Conservation (phyloP, 106 monocot genomes). For the Alisma plantagoaquatica region DNA sequence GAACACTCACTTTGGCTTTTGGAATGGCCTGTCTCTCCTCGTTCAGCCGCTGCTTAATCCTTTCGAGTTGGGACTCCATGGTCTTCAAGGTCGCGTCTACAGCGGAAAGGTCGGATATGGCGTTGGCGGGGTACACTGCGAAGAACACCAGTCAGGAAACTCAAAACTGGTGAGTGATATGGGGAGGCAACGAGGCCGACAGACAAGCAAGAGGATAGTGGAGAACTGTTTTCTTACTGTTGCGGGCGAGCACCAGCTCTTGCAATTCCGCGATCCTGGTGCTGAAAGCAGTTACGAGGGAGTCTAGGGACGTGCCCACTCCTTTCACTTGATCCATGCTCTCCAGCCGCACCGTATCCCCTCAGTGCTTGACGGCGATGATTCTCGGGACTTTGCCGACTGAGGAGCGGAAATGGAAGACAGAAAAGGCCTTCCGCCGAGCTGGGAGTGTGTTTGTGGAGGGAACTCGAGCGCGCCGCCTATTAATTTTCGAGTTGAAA, state of each 20-base stretch:
- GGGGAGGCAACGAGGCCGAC: not conserved
- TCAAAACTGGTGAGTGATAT: not conserved
- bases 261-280: slow-evolving; percentile 62
- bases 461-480: too few relatives aligned
- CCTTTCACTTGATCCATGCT: slow-evolving; percentile 28
- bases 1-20: slow-evolving; percentile 56
- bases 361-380: too few relatives aligned
- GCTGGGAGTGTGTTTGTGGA: too few relatives aligned
- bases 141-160: not conserved
- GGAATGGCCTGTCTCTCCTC: slow-evolving; percentile 72
- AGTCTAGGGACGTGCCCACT: slow-evolving; percentile 59
- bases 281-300: slow-evolving; percentile 62
- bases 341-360: too few relatives aligned
- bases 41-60: slow-evolving; percentile 54
- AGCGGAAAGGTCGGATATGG: slow-evolving; percentile 51
- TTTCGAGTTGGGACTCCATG: slow-evolving; percentile 75
- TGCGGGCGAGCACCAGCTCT: slow-evolving; percentile 81
- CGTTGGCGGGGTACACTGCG: slow-evolving; percentile 63
- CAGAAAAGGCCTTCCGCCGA: too few relatives aligned
- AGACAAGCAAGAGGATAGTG: not conserved
- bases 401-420: too few relatives aligned
- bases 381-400: too few relatives aligned
- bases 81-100: slow-evolving; percentile 45
- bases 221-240: slow-evolving; percentile 35
- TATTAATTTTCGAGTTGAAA: too few relatives aligned